phyloP scores from a whole-genome alignment of 176 grass and related monocot species.

The Avena insularis region DNA sequence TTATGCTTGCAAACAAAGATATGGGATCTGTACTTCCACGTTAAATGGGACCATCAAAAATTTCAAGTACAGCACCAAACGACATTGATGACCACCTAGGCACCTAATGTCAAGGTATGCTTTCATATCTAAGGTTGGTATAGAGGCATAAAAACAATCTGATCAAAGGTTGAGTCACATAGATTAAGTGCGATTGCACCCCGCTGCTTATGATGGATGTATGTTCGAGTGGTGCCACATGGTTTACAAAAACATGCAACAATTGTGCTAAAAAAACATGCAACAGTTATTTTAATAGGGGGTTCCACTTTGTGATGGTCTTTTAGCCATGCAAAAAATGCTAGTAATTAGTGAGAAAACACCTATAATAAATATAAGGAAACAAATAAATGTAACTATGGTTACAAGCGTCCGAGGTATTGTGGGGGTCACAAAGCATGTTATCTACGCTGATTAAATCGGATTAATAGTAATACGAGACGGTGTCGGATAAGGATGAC shows the following conservation, averaged over 20 bases:
- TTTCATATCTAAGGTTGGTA: neutral
- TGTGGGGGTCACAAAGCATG: too few species aligned
- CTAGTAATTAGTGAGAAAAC: neutral
- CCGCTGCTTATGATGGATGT: neutral
- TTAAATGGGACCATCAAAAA: neutral
- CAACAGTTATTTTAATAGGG: neutral
- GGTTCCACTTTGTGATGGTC: neutral
- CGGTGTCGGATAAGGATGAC: too few species aligned
- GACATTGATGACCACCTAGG: neutral
- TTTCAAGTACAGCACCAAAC: neutral
- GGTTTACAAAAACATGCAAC: neutral
- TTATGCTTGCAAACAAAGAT: too few species aligned
- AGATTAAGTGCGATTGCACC: neutral
- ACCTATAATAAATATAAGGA: too few species aligned
- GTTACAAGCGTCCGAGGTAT: too few species aligned
- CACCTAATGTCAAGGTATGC: neutral
- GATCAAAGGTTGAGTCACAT: neutral
- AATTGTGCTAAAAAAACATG: neutral
- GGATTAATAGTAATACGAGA: too few species aligned
- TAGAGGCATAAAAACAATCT: neutral
- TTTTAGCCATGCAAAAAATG: neutral
- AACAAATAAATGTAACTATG: too few species aligned
- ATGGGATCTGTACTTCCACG: neutral
- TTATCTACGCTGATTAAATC: too few species aligned
- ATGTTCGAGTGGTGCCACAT: too few species aligned